These are phyloP conservation scores for Hsuehochloa calcarea DNA, from an alignment of 176 grass and related monocot species.

Conservation along the genomic window DNA sequence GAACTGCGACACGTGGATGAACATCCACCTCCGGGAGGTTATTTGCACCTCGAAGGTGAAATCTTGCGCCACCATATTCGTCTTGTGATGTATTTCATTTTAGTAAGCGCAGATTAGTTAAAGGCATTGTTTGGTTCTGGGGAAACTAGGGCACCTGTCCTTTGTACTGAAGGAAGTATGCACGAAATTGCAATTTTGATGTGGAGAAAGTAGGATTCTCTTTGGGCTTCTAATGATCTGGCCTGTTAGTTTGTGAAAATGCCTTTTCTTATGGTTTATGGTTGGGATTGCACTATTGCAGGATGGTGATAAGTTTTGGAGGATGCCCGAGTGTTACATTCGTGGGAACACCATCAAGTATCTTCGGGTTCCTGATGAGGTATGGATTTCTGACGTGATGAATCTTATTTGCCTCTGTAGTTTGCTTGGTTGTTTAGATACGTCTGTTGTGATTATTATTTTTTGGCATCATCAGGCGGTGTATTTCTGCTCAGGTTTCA, in stretches of 20 bases:
- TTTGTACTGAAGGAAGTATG: background rate
- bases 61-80: no score
- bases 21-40: slow-evolving; percentile 98
- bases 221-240: background rate
- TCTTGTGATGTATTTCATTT: slow-evolving; percentile 1
- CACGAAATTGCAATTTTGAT: background rate
- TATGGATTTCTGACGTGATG: slow-evolving; percentile 22
- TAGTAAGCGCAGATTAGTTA: background rate
- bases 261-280: background rate
- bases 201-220: background rate
- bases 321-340: slow-evolving; percentile 99
- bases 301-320: slow-evolving; percentile 99
- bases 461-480: background rate
- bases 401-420: background rate
- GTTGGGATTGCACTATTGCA: slow-evolving; percentile 38
- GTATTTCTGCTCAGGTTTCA: background rate
- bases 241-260: background rate
- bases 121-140: background rate
- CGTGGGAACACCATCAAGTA: slow-evolving; percentile 98
- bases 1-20: slow-evolving; percentile 99
- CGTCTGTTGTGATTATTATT: background rate
- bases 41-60: no score
- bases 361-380: slow-evolving; percentile 98
- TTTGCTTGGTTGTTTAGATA: slow-evolving; percentile 5
- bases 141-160: background rate